Evolutionary conservation across 129 eudicot species (phyloP).

Genomic region (Arctium minus): DNA sequence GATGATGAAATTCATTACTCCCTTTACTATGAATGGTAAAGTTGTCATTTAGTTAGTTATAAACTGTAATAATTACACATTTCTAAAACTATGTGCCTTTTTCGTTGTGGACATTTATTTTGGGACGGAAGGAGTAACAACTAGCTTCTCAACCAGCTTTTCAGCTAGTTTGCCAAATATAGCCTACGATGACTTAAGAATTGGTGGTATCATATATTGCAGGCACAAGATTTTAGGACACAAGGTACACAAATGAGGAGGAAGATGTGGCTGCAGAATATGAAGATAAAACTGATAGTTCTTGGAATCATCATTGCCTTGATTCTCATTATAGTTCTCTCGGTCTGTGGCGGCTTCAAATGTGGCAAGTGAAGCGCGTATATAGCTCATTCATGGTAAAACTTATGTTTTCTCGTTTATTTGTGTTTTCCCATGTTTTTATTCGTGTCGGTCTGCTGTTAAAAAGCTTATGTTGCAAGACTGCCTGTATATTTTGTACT

Average conservation of each 20-base stretch:
- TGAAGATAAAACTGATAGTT: constrained; percentile 63
- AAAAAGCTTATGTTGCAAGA: constrained; percentile 11
- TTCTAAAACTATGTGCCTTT: background rate
- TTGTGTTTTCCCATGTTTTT: background rate
- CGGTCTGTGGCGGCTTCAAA: constrained; percentile 55
- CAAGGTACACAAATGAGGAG: constrained; percentile 69
- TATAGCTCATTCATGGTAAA: background rate
- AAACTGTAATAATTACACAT: background rate
- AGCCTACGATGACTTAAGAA: background rate
- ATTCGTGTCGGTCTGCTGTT: constrained; percentile 8
- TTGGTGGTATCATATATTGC: background rate
- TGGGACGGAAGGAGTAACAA: background rate
- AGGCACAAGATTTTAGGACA: constrained; percentile 69
- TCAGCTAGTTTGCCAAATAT: background rate
- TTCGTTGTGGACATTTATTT: background rate
- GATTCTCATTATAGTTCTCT: constrained; percentile 40
- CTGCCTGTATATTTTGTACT: constrained; percentile 20
- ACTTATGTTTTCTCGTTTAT: constrained; percentile 5
- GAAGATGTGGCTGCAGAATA: constrained; percentile 66
- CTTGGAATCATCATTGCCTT: constrained; percentile 45
- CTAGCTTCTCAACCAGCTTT: background rate
- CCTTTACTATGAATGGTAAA: background rate
- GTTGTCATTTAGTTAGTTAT: background rate
- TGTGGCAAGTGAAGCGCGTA: constrained; percentile 32
- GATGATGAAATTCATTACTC: too few relatives aligned